A percentile compares a stretch with the other conserved stretches of the same genome.
Evolutionary conservation across 2,329 filamentous ascomycete genomes (phyloP).

Genomic region (Lasiodiplodia sp.): DNA sequence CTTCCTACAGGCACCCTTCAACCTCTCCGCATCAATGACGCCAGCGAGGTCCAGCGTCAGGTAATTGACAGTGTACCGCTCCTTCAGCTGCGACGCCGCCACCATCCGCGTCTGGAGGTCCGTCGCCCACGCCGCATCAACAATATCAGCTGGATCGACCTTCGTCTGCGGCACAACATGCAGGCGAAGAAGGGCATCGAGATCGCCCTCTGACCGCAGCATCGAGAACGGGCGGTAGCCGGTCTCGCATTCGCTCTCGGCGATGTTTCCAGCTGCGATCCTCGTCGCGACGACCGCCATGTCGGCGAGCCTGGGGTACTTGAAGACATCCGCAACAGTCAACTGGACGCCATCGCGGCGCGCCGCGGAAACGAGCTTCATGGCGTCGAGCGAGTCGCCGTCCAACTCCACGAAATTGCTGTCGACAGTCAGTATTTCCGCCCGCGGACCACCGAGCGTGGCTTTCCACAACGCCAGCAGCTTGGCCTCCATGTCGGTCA

Average conservation of each 20-base stretch:
- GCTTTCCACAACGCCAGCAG: neutral
- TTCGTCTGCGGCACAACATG: neutral
- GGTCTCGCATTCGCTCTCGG: neutral
- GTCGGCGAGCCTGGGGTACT: slow-evolving; percentile 50
- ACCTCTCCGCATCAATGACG: neutral
- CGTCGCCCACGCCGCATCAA: neutral
- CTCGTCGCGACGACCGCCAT: slow-evolving; percentile 49
- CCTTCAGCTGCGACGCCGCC: neutral
- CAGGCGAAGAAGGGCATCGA: neutral
- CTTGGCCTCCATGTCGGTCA: neutral
- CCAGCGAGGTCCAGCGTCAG: neutral
- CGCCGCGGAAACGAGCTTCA: slow-evolving; percentile 64
- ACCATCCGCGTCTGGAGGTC: neutral
- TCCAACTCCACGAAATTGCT: slow-evolving; percentile 56
- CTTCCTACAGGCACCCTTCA: slow-evolving; percentile 29
- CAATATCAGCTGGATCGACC: neutral
- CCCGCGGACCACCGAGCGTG: neutral
- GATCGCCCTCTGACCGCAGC: neutral
- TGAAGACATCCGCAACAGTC: slow-evolving; percentile 65
- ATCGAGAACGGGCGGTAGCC: neutral
- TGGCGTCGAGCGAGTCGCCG: slow-evolving; percentile 58
- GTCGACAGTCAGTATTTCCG: neutral
- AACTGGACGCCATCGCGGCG: slow-evolving; percentile 57
- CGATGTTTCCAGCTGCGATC: slow-evolving; percentile 34
- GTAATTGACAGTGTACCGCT: neutral